A percentile compares a stretch with the other conserved stretches of the same genome.
These are phyloP conservation scores for Penicillium salamii DNA, from an alignment of 495 filamentous ascomycete genomes.

Conservation along the genomic window DNA sequence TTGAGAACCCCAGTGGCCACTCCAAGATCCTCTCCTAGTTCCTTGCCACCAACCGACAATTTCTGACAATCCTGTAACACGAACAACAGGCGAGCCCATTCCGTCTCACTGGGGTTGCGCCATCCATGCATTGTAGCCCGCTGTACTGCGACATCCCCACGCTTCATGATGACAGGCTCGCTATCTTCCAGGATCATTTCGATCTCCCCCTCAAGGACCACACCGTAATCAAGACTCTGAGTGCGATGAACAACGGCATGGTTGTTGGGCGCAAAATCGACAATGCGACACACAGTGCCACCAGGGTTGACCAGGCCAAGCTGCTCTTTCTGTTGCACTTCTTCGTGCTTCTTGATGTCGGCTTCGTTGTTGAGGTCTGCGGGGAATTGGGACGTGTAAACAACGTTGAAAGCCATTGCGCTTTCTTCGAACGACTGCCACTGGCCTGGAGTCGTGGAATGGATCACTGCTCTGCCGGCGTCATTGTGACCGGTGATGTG, in stretches of 20 bases:
- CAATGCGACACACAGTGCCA: constrained; percentile 53
- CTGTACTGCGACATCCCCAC: constrained; percentile 69
- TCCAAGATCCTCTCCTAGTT: constrained; percentile 49
- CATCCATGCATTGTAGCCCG: constrained; percentile 52
- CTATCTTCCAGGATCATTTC: constrained; percentile 72
- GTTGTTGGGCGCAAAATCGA: constrained; percentile 63
- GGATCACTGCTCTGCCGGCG: constrained; percentile 29
- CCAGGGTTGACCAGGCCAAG: constrained; percentile 50
- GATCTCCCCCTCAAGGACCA: constrained; percentile 71
- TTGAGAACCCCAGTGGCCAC: constrained; percentile 17
- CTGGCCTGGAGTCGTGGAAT: constrained; percentile 18
- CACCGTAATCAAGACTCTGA: constrained; percentile 69
- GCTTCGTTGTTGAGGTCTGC: constrained; percentile 52
- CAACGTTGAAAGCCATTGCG: constrained; percentile 28
- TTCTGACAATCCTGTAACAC: constrained; percentile 51
- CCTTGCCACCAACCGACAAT: constrained; percentile 38
- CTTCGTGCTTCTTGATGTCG: constrained; percentile 36
- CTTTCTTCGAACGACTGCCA: constrained; percentile 20
- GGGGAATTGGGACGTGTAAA: constrained; percentile 53
- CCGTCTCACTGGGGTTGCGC: constrained; percentile 35
- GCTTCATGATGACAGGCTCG: constrained; percentile 60
- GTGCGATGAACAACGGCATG: constrained; percentile 68
- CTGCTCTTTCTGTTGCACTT: constrained; percentile 31
- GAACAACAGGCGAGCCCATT: constrained; percentile 58
- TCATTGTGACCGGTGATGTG: constrained; percentile 43